phyloP scores from a whole-genome alignment of 2,329 filamentous ascomycete species.

The Lecanoromycetidae sp. region DNA sequence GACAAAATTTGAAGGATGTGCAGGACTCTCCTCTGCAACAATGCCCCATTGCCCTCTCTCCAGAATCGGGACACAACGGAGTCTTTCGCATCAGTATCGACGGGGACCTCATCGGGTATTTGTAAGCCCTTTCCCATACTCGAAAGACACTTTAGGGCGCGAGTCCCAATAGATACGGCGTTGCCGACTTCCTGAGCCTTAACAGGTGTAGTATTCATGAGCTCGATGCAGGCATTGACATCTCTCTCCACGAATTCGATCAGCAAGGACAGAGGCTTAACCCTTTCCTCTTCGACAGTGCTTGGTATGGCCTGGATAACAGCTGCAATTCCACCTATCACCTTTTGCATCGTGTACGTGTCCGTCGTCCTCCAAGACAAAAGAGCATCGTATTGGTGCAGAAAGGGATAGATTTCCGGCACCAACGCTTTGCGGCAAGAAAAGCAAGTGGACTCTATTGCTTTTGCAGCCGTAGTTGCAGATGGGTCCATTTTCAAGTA shows the following conservation, averaged over 20 bases:
- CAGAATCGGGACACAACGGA: slow-evolving; percentile 32
- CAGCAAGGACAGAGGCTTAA: slow-evolving; percentile 45
- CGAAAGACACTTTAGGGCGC: slow-evolving; percentile 53
- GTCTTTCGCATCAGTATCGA: slow-evolving; percentile 51
- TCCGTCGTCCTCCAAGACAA: slow-evolving; percentile 50
- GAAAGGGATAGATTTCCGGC: slow-evolving; percentile 53
- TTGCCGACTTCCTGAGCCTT: slow-evolving; percentile 30
- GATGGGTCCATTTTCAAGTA: slow-evolving; percentile 52
- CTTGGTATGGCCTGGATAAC: slow-evolving; percentile 63
- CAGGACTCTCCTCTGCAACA: slow-evolving; percentile 41
- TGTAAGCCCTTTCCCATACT: slow-evolving; percentile 63
- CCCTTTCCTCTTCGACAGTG: slow-evolving; percentile 43
- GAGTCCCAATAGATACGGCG: too few species aligned
- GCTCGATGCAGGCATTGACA: slow-evolving; percentile 33
- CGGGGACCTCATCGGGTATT: slow-evolving; percentile 50
- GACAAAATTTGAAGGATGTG: slow-evolving; percentile 39
- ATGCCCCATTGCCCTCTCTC: slow-evolving; percentile 36
- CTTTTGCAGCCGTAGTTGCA: slow-evolving; percentile 57
- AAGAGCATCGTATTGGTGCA: slow-evolving; percentile 59
- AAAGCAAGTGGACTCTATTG: slow-evolving; percentile 62
- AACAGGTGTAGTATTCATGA: slow-evolving; percentile 19
- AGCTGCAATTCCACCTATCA: slow-evolving; percentile 61
- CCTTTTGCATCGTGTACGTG: slow-evolving; percentile 57
- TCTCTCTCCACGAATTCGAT: slow-evolving; percentile 52
- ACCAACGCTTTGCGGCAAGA: slow-evolving; percentile 61